These are phyloP conservation scores for Wickerhamia fluorescens DNA, from an alignment of 805 yeast genomes.

Conservation along the genomic window DNA sequence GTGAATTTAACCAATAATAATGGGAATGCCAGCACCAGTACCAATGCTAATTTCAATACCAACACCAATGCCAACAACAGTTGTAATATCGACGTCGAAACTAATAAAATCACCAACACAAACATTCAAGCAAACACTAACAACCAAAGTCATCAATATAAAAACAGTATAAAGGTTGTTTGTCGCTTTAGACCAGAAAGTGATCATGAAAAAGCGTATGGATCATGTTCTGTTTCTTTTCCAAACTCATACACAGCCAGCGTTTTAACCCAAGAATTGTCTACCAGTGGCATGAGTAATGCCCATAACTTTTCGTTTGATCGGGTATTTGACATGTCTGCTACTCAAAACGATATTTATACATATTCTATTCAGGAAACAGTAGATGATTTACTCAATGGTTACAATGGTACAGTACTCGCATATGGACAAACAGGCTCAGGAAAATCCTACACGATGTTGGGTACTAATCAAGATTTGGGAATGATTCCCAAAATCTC, in stretches of 20 bases:
- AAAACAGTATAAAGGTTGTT: conserved; percentile 58
- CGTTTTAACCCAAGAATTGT: conserved; percentile 27
- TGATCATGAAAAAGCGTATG: conserved; percentile 19
- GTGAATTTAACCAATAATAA: too few relatives aligned
- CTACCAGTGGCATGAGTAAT: too few relatives aligned
- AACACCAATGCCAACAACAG: conserved; percentile 1
- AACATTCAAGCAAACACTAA: conserved; percentile 1
- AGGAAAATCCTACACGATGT: conserved; percentile 73
- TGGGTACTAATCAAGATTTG: conserved; percentile 40
- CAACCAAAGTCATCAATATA: conserved; percentile 11
- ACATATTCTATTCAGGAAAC: conserved; percentile 52
- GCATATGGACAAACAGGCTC: conserved; percentile 80
- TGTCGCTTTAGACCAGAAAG: conserved; percentile 65
- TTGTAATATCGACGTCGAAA: too few relatives aligned
- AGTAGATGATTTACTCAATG: conserved; percentile 63
- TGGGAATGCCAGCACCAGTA: neutral
- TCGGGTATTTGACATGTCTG: conserved; percentile 45
- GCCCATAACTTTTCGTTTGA: too few relatives aligned
- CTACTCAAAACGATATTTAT: conserved; percentile 54
- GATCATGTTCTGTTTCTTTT: conserved; percentile 14
- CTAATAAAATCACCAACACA: neutral
- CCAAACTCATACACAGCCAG: conserved; percentile 21
- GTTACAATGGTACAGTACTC: conserved; percentile 70
- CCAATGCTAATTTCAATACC: neutral
- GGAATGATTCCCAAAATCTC: conserved; percentile 75